Evolutionary conservation across 2,329 filamentous ascomycete genomes (phyloP).

Genomic region (Alternaria consortialis): DNA sequence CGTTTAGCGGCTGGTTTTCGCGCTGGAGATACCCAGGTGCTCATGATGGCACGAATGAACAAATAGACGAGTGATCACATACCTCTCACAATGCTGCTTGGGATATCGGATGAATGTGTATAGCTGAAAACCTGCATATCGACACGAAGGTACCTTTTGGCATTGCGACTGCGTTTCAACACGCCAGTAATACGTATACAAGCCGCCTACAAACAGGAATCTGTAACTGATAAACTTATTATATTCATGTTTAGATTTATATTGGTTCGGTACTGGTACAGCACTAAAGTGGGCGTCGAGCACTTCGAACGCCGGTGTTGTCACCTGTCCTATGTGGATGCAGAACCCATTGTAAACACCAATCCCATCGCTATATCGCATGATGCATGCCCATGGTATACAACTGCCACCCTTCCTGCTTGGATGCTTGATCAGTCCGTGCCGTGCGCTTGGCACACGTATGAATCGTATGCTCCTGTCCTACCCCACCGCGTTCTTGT

Average conservation of each 20-base stretch:
- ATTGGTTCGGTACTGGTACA: background rate
- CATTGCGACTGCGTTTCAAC: background rate
- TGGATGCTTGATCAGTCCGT: background rate
- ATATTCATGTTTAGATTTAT: background rate
- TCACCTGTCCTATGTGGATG: background rate
- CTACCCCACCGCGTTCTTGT: background rate
- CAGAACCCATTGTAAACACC: constrained; percentile 3
- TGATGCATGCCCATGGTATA: constrained; percentile 1
- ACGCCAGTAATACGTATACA: no score
- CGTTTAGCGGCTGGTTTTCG: background rate
- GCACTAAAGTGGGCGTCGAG: constrained; percentile 19
- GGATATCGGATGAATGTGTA: background rate
- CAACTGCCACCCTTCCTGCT: background rate
- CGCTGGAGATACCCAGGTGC: constrained; percentile 26
- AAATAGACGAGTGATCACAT: background rate
- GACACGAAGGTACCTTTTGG: background rate
- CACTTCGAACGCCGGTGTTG: constrained; percentile 28
- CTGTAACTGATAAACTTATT: background rate
- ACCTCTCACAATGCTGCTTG: background rate
- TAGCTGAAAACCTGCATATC: background rate
- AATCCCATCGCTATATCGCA: background rate
- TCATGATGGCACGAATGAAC: background rate
- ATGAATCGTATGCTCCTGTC: background rate
- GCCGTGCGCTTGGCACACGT: background rate
- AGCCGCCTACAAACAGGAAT: background rate